Percentiles rank a stretch among this genome's conserved stretches.
Evolutionary conservation across 768 basidiomycete genomes (phyloP).

Genomic region (Auricularia auricula-judae): DNA sequence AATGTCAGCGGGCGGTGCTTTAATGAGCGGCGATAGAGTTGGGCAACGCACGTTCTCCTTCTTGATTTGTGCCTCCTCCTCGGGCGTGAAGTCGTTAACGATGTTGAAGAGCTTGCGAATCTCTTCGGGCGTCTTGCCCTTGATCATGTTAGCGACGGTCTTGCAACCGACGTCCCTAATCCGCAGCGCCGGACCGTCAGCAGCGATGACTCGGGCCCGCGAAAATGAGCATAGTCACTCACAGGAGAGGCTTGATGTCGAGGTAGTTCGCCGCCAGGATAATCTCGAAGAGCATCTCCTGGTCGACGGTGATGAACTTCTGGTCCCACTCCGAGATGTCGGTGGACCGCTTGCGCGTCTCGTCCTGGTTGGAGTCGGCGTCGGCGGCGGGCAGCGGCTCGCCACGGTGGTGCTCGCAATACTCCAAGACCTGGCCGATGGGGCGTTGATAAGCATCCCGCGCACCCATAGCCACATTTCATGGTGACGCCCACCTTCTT

Average conservation of each 20-base stretch:
- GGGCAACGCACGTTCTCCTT: conserved; percentile 85
- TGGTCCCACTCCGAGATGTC: conserved; percentile 99
- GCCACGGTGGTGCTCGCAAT: conserved; percentile 97
- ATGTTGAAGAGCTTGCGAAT: conserved; percentile 98
- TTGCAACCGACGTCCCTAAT: conserved; percentile 91
- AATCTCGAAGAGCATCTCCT: conserved; percentile 99
- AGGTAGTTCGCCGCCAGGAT: conserved; percentile 99
- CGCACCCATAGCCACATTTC: conserved; percentile 4
- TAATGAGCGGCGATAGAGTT: not conserved
- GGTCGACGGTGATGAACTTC: conserved; percentile 96
- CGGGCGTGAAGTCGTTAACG: conserved; percentile 95
- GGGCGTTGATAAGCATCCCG: not conserved
- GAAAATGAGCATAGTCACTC: conserved; percentile 19
- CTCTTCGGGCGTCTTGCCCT: conserved; percentile 99
- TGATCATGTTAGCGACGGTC: conserved; percentile 99
- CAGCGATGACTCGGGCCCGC: not conserved
- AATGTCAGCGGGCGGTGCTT: not conserved
- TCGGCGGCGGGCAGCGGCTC: conserved; percentile 90
- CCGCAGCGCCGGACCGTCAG: not conserved
- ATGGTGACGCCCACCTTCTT: conserved; percentile 58
- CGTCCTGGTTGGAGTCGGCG: conserved; percentile 73
- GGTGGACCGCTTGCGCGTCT: conserved; percentile 94
- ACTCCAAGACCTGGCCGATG: conserved; percentile 74
- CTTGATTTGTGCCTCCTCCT: conserved; percentile 99
- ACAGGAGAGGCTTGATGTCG: conserved; percentile 98